These are phyloP conservation scores for Ilyonectria sp. DNA, from an alignment of 2,329 filamentous ascomycete genomes.

Conservation along the genomic window DNA sequence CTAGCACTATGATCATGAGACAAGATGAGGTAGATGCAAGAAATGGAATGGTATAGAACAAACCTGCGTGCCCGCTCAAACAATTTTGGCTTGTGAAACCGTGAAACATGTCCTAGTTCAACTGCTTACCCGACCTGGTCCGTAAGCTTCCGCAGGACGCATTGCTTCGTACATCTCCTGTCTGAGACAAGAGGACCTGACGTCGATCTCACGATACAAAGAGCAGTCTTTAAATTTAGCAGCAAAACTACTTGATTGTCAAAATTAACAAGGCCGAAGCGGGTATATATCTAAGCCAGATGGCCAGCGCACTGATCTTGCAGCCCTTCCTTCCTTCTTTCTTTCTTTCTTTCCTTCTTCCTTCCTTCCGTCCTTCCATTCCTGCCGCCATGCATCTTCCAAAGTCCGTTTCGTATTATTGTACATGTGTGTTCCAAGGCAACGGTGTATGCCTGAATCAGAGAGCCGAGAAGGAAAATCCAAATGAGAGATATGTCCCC, in stretches of 20 bases:
- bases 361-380: background rate
- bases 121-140: too few relatives aligned
- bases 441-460: background rate
- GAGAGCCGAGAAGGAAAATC: background rate
- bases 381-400: background rate
- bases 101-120: background rate
- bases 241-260: conserved; percentile 3
- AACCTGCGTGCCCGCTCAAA: background rate
- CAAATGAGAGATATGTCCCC: background rate
- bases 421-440: conserved; percentile 1
- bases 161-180: too few relatives aligned
- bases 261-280: conserved; percentile 21
- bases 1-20: conserved; percentile 57
- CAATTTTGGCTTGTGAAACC: background rate
- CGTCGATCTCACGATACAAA: background rate
- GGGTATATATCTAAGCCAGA: conserved; percentile 38
- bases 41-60: conserved; percentile 52
- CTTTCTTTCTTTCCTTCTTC: background rate
- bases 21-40: conserved; percentile 57
- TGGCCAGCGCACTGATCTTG: conserved; percentile 7
- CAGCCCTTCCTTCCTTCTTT: background rate
- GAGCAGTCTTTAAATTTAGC: background rate
- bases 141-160: too few relatives aligned
- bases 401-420: conserved; percentile 17
- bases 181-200: too few relatives aligned